Conservation (phyloP, 192 early-diverging fungal species). For the Chytriomyces confervae region DNA sequence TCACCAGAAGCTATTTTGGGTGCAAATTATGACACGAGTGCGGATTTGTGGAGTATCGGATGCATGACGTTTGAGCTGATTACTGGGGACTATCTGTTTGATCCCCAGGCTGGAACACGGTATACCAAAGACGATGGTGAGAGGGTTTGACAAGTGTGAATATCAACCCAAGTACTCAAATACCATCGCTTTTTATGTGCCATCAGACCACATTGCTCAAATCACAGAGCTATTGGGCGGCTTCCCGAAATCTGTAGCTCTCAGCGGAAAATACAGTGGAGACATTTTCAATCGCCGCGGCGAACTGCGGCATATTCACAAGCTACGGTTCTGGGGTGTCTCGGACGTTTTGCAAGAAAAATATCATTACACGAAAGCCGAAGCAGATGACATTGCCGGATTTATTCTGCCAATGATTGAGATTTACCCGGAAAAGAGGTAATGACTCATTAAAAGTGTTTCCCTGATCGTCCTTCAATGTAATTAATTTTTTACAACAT, state of each 20-base stretch:
- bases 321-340: slow-evolving; percentile 82
- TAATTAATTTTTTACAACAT: background rate
- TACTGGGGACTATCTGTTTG: slow-evolving; percentile 94
- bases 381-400: slow-evolving; percentile 75
- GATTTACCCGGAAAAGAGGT: slow-evolving; percentile 46
- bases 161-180: background rate
- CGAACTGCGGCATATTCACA: slow-evolving; percentile 81
- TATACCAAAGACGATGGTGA: slow-evolving; percentile 91
- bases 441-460: background rate
- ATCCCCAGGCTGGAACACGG: slow-evolving; percentile 81
- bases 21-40: slow-evolving; percentile 78
- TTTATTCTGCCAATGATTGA: slow-evolving; percentile 87
- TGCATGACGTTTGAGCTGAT: slow-evolving; percentile 93
- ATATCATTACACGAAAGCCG: slow-evolving; percentile 73
- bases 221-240: slow-evolving; percentile 93
- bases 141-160: slow-evolving; percentile 7
- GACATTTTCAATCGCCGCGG: slow-evolving; percentile 91
- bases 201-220: slow-evolving; percentile 91
- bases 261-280: slow-evolving; percentile 80
- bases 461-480: background rate
- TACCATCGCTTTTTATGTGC: background rate
- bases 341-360: slow-evolving; percentile 88
- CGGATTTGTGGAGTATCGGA: slow-evolving; percentile 94
- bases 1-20: slow-evolving; percentile 95
- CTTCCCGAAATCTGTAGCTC: slow-evolving; percentile 78